Evolutionary conservation across 75 land plant genomes (phyloP), one percentile per base, ranked within the genome.

Genomic region (Sequoia sempervirens): DNA sequence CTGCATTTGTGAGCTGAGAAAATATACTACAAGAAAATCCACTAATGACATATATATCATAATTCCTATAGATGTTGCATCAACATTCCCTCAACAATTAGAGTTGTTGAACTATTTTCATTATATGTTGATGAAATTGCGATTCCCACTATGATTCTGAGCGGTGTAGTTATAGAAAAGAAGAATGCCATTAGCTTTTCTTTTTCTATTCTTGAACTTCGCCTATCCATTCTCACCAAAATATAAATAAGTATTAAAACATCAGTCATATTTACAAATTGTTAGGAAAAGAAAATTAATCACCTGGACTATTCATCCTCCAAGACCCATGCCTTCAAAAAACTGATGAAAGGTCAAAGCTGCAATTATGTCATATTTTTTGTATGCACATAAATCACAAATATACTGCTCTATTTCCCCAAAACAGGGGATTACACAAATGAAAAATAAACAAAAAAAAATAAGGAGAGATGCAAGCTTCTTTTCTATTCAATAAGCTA

Each of bases 261-360:
- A 64, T 26, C n/a, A 0, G 8, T 26, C 68, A 18, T 4, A 23
- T 20, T 64, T 20, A 34, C 58, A 80, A 32, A 0, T 15, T 12
- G 73, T 11, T 12, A 11, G 14, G 52, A 12, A 12, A 41, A 79
- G 28, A 0, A 30, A 40, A 12, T n/a, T 41, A 17, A 1, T 38
- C 85, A 91, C 94, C 90, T 93, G 93, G 75, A 90, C 82, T 28
- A 94, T 94, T 87, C 95, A 50, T 50, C 52, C 52, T 50, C 52
- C 52, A 10, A 50, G 52, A 10, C 52, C 52, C 2, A 50, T 10
- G 3, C 96, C 95, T 88, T 93, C 95, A 81, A 95, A 93, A 82
- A 95, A 92, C 56, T 95, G 96, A 66, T 95, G 96, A 82, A 95
- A 95, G 32, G 86, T 82, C 81, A 95, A 66, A 34, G 96, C 96